These are phyloP conservation scores for Cenchrus purpureus DNA, from an alignment of 176 grass and related monocot species.

Conservation along the genomic window DNA sequence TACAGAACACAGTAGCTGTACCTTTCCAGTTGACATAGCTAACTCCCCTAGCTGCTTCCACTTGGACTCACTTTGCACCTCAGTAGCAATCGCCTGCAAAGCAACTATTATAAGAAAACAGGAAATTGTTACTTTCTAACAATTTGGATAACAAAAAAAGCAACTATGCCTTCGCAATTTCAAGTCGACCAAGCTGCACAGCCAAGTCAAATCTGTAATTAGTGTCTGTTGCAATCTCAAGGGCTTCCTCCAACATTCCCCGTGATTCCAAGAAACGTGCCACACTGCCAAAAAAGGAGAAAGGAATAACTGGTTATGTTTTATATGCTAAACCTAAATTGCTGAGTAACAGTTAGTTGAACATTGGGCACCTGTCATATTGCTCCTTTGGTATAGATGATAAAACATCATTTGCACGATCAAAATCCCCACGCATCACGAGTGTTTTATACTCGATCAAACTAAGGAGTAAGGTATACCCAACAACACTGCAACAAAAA, in stretches of 20 bases:
- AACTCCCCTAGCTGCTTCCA: slow-evolving; percentile 97
- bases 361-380: slow-evolving; percentile 75
- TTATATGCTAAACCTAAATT: slow-evolving; percentile 23
- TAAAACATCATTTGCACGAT: slow-evolving; percentile 78
- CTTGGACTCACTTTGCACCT: slow-evolving; percentile 94
- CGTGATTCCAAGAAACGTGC: slow-evolving; percentile 98
- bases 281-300: slow-evolving; percentile 55
- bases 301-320: slow-evolving; percentile 9
- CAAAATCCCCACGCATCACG: slow-evolving; percentile 93
- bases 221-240: slow-evolving; percentile 96
- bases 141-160: slow-evolving; percentile 27
- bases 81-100: slow-evolving; percentile 86
- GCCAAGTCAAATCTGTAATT: slow-evolving; percentile 97
- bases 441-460: slow-evolving; percentile 99
- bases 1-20: slow-evolving; percentile 25
- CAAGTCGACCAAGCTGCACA: slow-evolving; percentile 92
- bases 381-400: slow-evolving; percentile 96
- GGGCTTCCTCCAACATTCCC: slow-evolving; percentile 94
- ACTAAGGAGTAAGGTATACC: slow-evolving; percentile 93
- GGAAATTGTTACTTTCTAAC: slow-evolving; percentile 19
- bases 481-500: slow-evolving; percentile 85
- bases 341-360: slow-evolving; percentile 11
- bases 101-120: slow-evolving; percentile 30
- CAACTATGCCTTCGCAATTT: slow-evolving; percentile 80
- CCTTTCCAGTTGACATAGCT: slow-evolving; percentile 94